Percentiles rank a stretch among this genome's conserved stretches.
These are phyloP conservation scores for Chlorella sp. DNA, from an alignment of 139 green algal genomes.

Conservation along the genomic window DNA sequence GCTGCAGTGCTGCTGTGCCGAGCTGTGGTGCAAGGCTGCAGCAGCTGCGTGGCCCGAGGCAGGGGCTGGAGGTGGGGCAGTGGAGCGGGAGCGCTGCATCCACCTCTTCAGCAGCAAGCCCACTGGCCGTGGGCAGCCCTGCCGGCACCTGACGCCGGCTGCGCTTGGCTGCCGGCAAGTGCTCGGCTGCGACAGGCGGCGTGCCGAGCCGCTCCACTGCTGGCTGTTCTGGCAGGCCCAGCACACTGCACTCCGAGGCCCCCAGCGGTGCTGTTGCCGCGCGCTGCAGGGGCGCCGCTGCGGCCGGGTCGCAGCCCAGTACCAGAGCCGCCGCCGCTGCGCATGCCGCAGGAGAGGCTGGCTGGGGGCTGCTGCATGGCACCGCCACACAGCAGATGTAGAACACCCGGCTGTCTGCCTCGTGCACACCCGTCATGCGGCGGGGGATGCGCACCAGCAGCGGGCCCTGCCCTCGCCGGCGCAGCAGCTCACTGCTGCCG, in stretches of 20 bases:
- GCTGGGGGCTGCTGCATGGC: neutral
- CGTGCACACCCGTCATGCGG: neutral
- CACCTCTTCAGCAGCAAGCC: too few species aligned
- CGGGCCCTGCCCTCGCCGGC: neutral
- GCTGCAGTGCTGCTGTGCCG: too few species aligned
- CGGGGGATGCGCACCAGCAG: neutral
- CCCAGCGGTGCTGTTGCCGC: too few species aligned
- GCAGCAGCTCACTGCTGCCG: neutral
- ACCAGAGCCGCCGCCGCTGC: too few species aligned
- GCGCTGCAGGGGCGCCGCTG: neutral
- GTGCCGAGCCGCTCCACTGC: neutral
- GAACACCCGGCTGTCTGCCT: neutral
- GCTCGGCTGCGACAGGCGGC: neutral
- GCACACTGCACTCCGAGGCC: too few species aligned
- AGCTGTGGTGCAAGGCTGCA: too few species aligned
- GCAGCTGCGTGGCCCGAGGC: too few species aligned
- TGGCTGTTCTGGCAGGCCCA: neutral
- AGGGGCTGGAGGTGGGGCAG: too few species aligned
- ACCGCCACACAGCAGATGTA: slow-evolving; percentile 9
- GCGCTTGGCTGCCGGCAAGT: slow-evolving; percentile 1
- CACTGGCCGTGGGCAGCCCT: too few species aligned
- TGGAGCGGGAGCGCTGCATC: too few species aligned
- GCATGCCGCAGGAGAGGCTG: too few species aligned
- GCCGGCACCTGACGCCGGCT: neutral
- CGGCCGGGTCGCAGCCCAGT: too few species aligned